Evolutionary conservation across 106 monocot species (phyloP), one percentile per base, ranked within the genome.

Genomic region (Dendrobium chrysotoxum): DNA sequence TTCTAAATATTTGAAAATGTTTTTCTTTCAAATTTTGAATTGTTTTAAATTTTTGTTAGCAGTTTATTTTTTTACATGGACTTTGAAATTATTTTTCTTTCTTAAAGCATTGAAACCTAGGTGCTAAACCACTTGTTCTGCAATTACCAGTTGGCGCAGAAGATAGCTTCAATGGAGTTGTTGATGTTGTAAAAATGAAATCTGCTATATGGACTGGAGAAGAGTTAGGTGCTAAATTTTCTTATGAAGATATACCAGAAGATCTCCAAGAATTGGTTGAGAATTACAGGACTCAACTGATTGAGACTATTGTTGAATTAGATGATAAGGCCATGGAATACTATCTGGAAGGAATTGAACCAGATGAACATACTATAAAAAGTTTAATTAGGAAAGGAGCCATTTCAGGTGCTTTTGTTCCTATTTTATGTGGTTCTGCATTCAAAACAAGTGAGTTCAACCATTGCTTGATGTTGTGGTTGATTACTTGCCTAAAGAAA

Each of bases 381-480:
- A 86, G 65, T 40, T 81, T 98, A 81, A 94, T 98, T 79, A 79
- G 97, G 71, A 91, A 88, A 84, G 97, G 97, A 61, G 89, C 97
- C 4, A 88, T 94, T 78, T 80, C 76, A 0, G 74, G 58, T 47
- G 90, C 64, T 75, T 98, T 98, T 87, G 97, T 98, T 66, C 94
- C 97, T 38, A 92, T 98, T 81, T 81, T 98, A 78, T 98, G 97
- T 85, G 97, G 97, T 31, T 92, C 97, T 9, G 97, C 97, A 82
- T 98, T 98, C 80, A 97, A 84, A 98, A 98, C 85, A 98, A 98
- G 84, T 94, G 97, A 72, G 97, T 98, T 10, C 97, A 98, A 61
- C 89, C 89, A 18, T 81, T 98, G 83, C 91, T 98, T 79, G 97
- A 98, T 88, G 90, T 94, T 77, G 97, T 98, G 53, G 94, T 98